phyloP scores from a whole-genome alignment of 148 eudicot species.

The Talinum fruticosum region DNA sequence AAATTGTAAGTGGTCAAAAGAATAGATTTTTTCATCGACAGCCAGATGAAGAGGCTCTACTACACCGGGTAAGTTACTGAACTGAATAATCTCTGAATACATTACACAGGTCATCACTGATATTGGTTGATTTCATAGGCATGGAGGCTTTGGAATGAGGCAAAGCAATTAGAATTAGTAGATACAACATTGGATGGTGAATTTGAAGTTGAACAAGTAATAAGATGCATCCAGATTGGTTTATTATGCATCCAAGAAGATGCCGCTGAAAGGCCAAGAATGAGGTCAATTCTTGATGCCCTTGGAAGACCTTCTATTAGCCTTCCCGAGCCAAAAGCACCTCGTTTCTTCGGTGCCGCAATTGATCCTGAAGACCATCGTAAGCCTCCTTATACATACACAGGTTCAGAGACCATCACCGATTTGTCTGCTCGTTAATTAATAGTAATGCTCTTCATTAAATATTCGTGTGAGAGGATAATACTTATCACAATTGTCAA shows the following conservation, averaged over 20 bases:
- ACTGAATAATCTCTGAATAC: no score
- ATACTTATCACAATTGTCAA: no score
- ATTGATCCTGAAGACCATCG: not conserved
- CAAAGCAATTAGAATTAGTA: conserved; percentile 9
- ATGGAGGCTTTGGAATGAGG: conserved; percentile 32
- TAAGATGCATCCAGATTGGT: conserved; percentile 26
- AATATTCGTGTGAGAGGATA: no score
- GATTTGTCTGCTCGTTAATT: no score
- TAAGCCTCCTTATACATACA: not conserved
- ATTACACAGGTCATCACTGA: no score
- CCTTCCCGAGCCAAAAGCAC: not conserved
- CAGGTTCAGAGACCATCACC: not conserved
- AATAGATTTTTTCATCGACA: conserved; percentile 3
- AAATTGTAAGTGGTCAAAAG: conserved; percentile 26
- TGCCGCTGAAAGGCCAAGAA: conserved; percentile 20
- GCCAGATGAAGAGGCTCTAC: conserved; percentile 11
- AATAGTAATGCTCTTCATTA: no score
- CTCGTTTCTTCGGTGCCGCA: not conserved
- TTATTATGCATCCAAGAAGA: conserved; percentile 30
- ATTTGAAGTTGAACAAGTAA: conserved; percentile 12
- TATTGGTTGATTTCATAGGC: conserved; percentile 2
- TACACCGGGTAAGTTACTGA: conserved; percentile 1
- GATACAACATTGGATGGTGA: conserved; percentile 14
- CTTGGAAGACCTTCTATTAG: conserved; percentile 4
- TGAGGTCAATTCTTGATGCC: conserved; percentile 13